Evolutionary conservation across 108 stramenopile genomes (phyloP).

Genomic region (Cyclostephanos tholiformis): DNA sequence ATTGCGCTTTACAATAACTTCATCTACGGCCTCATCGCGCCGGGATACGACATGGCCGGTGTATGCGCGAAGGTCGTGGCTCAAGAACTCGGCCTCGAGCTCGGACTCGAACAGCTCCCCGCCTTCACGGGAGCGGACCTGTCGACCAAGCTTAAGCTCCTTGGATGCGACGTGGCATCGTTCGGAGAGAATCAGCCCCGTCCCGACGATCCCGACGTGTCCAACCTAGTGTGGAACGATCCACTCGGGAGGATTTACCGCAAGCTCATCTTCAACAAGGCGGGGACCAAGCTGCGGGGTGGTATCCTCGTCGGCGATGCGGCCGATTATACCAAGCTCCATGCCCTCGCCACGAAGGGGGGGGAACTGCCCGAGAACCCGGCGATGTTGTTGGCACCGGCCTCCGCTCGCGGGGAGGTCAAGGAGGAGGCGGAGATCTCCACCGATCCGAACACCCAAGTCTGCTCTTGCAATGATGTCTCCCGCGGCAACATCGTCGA

Average conservation of each 20-base stretch:
- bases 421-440: constrained; percentile 57
- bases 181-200: constrained; percentile 88
- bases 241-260: constrained; percentile 86
- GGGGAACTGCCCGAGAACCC: constrained; percentile 71
- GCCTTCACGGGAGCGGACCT: constrained; percentile 91
- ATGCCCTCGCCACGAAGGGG: constrained; percentile 73
- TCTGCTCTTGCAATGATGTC: constrained; percentile 95
- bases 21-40: constrained; percentile 94
- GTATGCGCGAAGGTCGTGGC: constrained; percentile 85
- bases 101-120: constrained; percentile 50
- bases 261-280: constrained; percentile 95
- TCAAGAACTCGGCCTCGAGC: constrained; percentile 56
- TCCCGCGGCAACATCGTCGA: constrained; percentile 71
- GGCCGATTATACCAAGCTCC: constrained; percentile 82
- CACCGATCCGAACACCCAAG: constrained; percentile 74
- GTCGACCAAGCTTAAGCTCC: constrained; percentile 93
- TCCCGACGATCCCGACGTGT: constrained; percentile 83
- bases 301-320: constrained; percentile 95
- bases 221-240: constrained; percentile 91
- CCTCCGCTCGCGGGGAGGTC: constrained; percentile 56
- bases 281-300: constrained; percentile 83
- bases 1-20: constrained; percentile 91
- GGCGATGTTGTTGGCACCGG: constrained; percentile 74
- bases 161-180: constrained; percentile 94
- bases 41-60: constrained; percentile 91